phyloP scores from a whole-genome alignment of 768 basidiomycete genomes.

The Trametes punicea region DNA sequence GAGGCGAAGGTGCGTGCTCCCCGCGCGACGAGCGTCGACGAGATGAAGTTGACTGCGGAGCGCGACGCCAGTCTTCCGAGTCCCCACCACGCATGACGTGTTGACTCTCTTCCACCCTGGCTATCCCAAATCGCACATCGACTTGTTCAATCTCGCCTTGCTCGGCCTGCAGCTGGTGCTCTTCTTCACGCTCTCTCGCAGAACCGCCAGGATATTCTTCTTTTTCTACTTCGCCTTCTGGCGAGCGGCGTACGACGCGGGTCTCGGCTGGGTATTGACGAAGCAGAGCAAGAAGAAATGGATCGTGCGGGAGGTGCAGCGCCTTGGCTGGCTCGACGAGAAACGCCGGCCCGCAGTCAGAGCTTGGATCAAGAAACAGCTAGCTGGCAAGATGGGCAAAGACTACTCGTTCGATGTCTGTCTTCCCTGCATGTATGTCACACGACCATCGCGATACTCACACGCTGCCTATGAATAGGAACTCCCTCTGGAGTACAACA shows the following conservation, averaged over 20 bases:
- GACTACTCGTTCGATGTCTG: slow-evolving; percentile 90
- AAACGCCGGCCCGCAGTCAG: slow-evolving; percentile 58
- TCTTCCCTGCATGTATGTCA: slow-evolving; percentile 21
- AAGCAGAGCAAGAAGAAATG: slow-evolving; percentile 95
- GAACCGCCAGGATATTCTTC: slow-evolving; percentile 64
- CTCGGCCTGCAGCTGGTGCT: slow-evolving; percentile 76
- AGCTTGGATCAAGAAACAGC: slow-evolving; percentile 82
- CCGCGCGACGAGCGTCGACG: not conserved
- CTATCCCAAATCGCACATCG: slow-evolving; percentile 85
- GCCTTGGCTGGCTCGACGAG: slow-evolving; percentile 86
- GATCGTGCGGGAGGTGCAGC: slow-evolving; percentile 81
- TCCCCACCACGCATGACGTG: slow-evolving; percentile 90
- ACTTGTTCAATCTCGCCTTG: slow-evolving; percentile 78
- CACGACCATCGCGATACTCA: slow-evolving; percentile 7
- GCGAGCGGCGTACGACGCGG: slow-evolving; percentile 88
- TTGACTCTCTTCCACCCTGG: slow-evolving; percentile 81
- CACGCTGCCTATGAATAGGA: slow-evolving; percentile 45
- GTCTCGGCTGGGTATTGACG: slow-evolving; percentile 90
- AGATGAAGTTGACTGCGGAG: not conserved
- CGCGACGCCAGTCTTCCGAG: slow-evolving; percentile 69
- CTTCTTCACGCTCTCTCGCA: slow-evolving; percentile 62
- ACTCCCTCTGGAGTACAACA: slow-evolving; percentile 90
- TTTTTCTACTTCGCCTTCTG: slow-evolving; percentile 90
- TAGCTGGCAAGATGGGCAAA: slow-evolving; percentile 90
- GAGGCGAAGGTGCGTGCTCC: slow-evolving; percentile 60